Evolutionary conservation across 495 filamentous ascomycete species (phyloP), one percentile per base, ranked within the genome.

Genomic region (Pseudevernia furfuracea): DNA sequence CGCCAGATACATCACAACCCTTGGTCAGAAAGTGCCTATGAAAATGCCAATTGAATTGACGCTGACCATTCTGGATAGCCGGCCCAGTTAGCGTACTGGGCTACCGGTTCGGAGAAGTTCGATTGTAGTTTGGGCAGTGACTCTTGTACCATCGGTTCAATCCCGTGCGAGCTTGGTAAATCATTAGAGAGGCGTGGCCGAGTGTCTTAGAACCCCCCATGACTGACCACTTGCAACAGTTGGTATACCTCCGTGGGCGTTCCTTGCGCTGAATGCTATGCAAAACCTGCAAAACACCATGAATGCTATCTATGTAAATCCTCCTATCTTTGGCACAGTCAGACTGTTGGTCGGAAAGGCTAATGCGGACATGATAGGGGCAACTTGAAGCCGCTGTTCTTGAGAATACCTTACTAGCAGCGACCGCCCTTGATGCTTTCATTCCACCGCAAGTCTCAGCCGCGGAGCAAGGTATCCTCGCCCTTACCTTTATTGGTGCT

Each of bases 191-290:
- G n/a, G n/a, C n/a, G n/a, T n/a, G n/a, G n/a, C n/a, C n/a, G n/a
- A n/a, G n/a, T n/a, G n/a, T n/a, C n/a, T n/a, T n/a, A n/a, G n/a
- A n/a, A n/a, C n/a, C n/a, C 15, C 19, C 9, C 3, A 11, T 15
- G 58, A 25, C 58, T 59, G 37, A 59, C 17, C 1, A 3, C 12
- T 34, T 15, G 23, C 3, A n/a, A n/a, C 7, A 59, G 57, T 19
- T 59, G 57, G 57, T 1, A 59, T 59, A 15, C 57, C 57, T 39
- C 57, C 34, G 10, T 59, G 57, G 57, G 36, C 57, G 5, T 59
- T 37, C 34, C 57, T 59, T 21, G 57, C 57, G n/a, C 36, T 59
- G 0, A 23, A 17, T 10, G 57, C 57, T 38, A 41, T 41, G 21
- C 5, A 23, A 25, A 59, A 59, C 34, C 15, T 59, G 14, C 36